Evolutionary conservation across 805 yeast genomes (phyloP).

Genomic region (Starmerella apis): DNA sequence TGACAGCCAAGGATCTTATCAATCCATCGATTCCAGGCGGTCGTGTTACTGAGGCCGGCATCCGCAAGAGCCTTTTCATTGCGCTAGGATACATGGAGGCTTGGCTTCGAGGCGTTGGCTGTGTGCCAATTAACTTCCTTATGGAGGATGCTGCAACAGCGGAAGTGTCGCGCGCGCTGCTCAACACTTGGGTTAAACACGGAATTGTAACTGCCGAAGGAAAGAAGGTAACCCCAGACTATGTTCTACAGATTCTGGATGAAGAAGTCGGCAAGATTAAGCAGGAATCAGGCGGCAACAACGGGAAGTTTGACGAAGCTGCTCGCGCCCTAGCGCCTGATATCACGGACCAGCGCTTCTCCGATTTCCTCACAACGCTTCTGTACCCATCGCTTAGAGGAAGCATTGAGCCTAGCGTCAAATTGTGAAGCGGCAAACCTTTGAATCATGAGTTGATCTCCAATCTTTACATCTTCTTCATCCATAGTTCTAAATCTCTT

Average conservation of each 20-base stretch:
- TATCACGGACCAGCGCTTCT: slow-evolving; percentile 49
- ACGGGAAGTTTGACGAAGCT: slow-evolving; percentile 45
- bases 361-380: slow-evolving; percentile 57
- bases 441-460: no score
- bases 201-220: slow-evolving; percentile 49
- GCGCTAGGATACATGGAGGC: slow-evolving; percentile 65
- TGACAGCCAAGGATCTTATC: slow-evolving; percentile 51
- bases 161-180: slow-evolving; percentile 62
- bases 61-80: slow-evolving; percentile 51
- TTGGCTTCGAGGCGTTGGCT: slow-evolving; percentile 61
- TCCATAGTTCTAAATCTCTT: neutral
- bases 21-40: slow-evolving; percentile 52
- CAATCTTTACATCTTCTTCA: no score
- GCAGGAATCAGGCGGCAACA: slow-evolving; percentile 36
- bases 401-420: slow-evolving; percentile 22
- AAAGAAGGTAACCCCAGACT: slow-evolving; percentile 41
- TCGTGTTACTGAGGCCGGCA: slow-evolving; percentile 52
- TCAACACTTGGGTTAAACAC: slow-evolving; percentile 67
- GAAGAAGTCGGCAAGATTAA: slow-evolving; percentile 49
- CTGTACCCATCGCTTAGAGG: slow-evolving; percentile 45
- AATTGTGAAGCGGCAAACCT: no score
- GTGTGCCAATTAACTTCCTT: slow-evolving; percentile 62
- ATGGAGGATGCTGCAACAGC: slow-evolving; percentile 78
- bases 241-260: slow-evolving; percentile 41
- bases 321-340: slow-evolving; percentile 53